Percentiles rank a stretch among this genome's conserved stretches.
Evolutionary conservation across 78 protist species (phyloP).

Genomic region (Tieghemostelium lacteum): DNA sequence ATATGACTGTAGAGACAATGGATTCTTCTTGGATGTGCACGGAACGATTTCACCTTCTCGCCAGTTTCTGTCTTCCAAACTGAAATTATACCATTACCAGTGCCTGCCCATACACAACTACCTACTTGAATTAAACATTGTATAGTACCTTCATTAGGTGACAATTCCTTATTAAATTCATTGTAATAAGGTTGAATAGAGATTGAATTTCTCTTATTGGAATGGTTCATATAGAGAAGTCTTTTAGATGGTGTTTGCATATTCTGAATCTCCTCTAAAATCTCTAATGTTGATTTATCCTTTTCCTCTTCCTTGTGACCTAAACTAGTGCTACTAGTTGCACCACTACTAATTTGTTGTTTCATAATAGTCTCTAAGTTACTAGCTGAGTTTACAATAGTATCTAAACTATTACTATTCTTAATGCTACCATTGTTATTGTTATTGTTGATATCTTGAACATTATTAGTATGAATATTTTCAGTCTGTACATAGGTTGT

Average conservation of each 20-base stretch:
- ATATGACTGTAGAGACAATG: conserved; percentile 50
- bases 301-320: not conserved
- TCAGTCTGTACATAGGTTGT: not conserved
- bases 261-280: too few species aligned
- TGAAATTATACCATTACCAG: conserved; percentile 28
- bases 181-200: conserved; percentile 61
- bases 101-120: conserved; percentile 29
- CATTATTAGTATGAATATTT: not conserved
- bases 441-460: not conserved
- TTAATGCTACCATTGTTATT: not conserved
- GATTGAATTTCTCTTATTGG: conserved; percentile 36
- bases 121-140: conserved; percentile 45
- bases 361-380: not conserved
- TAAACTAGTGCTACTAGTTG: not conserved
- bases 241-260: conserved; percentile 14
- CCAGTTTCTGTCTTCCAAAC: conserved; percentile 45
- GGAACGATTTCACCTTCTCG: conserved; percentile 27
- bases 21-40: conserved; percentile 42
- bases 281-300: not conserved
- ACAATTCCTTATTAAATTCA: conserved; percentile 34
- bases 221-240: not conserved
- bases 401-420: not conserved
- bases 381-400: too few species aligned
- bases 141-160: conserved; percentile 47
- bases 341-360: not conserved